A percentile compares a stretch with the other conserved stretches of the same genome.
Evolutionary conservation across 352 stramenopile species (phyloP).

Genomic region (Phytophthora meadii): DNA sequence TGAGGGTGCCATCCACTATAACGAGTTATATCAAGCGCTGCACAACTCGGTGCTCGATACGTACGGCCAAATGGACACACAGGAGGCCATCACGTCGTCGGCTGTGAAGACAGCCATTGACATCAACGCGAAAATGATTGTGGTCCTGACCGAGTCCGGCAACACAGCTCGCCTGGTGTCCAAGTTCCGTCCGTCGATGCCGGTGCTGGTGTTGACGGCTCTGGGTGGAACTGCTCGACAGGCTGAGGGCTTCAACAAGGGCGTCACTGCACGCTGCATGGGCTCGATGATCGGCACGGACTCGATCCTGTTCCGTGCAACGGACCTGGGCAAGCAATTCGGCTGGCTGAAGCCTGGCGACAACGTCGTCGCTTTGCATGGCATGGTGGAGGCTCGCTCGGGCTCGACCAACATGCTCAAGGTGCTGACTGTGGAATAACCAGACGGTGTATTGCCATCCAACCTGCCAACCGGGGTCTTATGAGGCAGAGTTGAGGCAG

Average conservation of each 20-base stretch:
- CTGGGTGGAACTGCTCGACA: slow-evolving; percentile 59
- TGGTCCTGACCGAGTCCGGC: slow-evolving; percentile 96
- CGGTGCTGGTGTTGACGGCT: slow-evolving; percentile 85
- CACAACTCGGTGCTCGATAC: slow-evolving; percentile 76
- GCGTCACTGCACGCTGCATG: slow-evolving; percentile 73
- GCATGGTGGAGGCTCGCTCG: slow-evolving; percentile 87
- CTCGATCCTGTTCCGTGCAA: slow-evolving; percentile 89
- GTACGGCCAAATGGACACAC: slow-evolving; percentile 74
- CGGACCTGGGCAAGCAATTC: slow-evolving; percentile 87
- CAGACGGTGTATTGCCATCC: slow-evolving; percentile 1
- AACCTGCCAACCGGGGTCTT: slow-evolving; percentile 18
- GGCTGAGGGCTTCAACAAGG: slow-evolving; percentile 71
- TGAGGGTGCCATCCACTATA: slow-evolving; percentile 91
- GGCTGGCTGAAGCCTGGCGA: slow-evolving; percentile 90
- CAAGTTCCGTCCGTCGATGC: slow-evolving; percentile 92
- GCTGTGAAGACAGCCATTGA: slow-evolving; percentile 98
- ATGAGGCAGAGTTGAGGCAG: slow-evolving; percentile 25
- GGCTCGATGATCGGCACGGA: slow-evolving; percentile 91
- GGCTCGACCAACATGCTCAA: slow-evolving; percentile 94
- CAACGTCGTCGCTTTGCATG: slow-evolving; percentile 90
- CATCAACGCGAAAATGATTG: slow-evolving; percentile 96
- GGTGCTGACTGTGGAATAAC: slow-evolving; percentile 87
- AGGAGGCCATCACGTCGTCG: slow-evolving; percentile 96
- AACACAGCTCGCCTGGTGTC: slow-evolving; percentile 94
- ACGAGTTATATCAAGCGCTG: slow-evolving; percentile 85